phyloP scores from a whole-genome alignment of 768 basidiomycete species.

The Calocybe gangraenosa region DNA sequence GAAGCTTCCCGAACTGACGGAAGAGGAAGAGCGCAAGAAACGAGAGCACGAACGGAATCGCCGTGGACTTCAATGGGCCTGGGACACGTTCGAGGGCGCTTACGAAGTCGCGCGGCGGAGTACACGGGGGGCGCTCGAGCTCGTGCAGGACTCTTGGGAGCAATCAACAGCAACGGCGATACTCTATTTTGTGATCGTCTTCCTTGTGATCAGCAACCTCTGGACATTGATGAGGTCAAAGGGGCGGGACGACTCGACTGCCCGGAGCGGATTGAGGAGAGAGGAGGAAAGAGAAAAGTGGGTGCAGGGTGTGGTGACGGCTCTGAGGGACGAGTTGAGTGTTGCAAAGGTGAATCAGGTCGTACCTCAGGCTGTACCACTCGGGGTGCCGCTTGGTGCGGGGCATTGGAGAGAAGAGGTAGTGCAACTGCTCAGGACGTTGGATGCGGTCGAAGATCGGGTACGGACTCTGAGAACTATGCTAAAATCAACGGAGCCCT shows the following conservation, averaged over 20 bases:
- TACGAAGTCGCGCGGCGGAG: constrained; percentile 67
- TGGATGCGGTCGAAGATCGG: constrained; percentile 59
- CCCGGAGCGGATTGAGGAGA: constrained; percentile 48
- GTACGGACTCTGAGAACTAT: constrained; percentile 43
- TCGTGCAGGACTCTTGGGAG: constrained; percentile 77
- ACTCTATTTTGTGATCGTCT: constrained; percentile 67
- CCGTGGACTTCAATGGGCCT: constrained; percentile 83
- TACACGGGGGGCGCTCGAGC: constrained; percentile 68
- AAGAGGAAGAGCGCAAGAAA: constrained; percentile 42
- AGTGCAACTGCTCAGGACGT: constrained; percentile 37
- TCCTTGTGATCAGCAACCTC: constrained; percentile 74
- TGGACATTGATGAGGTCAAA: constrained; percentile 53
- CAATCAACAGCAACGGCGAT: constrained; percentile 69
- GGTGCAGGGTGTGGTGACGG: constrained; percentile 68
- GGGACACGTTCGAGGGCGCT: constrained; percentile 80
- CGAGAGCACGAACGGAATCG: constrained; percentile 67
- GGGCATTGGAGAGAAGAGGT: constrained; percentile 42
- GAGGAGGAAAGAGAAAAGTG: constrained; percentile 69
- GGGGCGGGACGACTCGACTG: constrained; percentile 31
- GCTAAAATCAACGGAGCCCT: constrained; percentile 17
- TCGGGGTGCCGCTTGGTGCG: constrained; percentile 8
- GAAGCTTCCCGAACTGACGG: constrained; percentile 15
- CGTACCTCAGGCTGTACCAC: constrained; percentile 1
- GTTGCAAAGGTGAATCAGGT: constrained; percentile 32
- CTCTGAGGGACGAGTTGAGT: constrained; percentile 69